phyloP scores from a whole-genome alignment of 2,329 filamentous ascomycete species.

The Blumeria graminis region DNA sequence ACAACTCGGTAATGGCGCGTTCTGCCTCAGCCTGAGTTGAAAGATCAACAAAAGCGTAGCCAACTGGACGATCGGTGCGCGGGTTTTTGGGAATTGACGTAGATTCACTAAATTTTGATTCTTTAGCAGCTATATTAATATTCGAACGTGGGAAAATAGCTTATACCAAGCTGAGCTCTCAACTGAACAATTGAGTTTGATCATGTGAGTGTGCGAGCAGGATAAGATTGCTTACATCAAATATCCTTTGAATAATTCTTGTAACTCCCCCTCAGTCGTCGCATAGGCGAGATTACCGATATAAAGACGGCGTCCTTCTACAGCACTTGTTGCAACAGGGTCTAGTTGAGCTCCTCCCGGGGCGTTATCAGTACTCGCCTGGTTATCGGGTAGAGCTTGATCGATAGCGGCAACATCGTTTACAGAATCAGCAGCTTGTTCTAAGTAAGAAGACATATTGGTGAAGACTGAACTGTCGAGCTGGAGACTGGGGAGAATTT shows the following conservation, averaged over 20 bases:
- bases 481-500: conserved; percentile 22
- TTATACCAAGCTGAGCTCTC: no score
- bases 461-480: conserved; percentile 26
- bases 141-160: no score
- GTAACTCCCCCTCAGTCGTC: conserved; percentile 99
- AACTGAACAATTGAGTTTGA: no score
- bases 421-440: conserved; percentile 44
- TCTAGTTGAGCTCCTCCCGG: conserved; percentile 39
- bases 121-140: no score
- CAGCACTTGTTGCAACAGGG: conserved; percentile 86
- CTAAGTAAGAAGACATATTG: conserved; percentile 68
- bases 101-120: conserved; percentile 47
- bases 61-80: conserved; percentile 91
- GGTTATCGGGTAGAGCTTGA: conserved; percentile 25
- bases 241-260: conserved; percentile 99
- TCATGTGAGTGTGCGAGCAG: no score
- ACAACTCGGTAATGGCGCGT: conserved; percentile 84
- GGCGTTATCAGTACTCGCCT: conserved; percentile 9
- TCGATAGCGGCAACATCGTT: conserved; percentile 49
- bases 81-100: conserved; percentile 99
- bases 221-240: conserved; percentile 58
- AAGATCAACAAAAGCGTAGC: conserved; percentile 96
- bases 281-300: conserved; percentile 99
- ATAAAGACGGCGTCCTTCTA: conserved; percentile 96
- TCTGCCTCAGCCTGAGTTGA: conserved; percentile 86